A percentile compares a stretch with the other conserved stretches of the same genome.
Evolutionary conservation across 225 moss, liverwort and hornwort genomes (phyloP).

Genomic region (Takakia lepidozioides): DNA sequence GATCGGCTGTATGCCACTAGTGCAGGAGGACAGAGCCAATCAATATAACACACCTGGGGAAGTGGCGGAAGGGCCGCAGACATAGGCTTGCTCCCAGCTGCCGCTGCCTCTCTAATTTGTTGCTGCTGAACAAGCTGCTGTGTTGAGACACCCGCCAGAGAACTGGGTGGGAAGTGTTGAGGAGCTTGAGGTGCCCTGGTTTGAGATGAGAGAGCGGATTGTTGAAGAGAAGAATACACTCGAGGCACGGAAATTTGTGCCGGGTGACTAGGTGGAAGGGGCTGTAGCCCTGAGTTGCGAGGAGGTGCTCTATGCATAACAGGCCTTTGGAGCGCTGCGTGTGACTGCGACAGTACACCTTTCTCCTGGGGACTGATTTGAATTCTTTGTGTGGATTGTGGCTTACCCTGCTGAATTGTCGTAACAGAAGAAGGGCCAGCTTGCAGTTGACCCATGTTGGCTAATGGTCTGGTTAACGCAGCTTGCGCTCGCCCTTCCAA

Average conservation of each 20-base stretch:
- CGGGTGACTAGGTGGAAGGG: conserved; percentile 25
- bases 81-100: conserved; percentile 34
- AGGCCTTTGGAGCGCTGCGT: conserved; percentile 29
- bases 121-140: conserved; percentile 36
- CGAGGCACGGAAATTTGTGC: conserved; percentile 27
- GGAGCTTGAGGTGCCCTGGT: conserved; percentile 34
- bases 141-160: conserved; percentile 7
- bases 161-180: conserved; percentile 18
- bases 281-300: conserved; percentile 25
- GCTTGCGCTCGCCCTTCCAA: conserved; percentile 38
- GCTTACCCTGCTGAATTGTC: conserved; percentile 30
- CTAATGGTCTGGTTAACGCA: conserved; percentile 40
- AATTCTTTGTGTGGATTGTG: conserved; percentile 28
- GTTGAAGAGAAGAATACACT: conserved; percentile 28
- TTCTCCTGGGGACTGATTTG: conserved; percentile 39
- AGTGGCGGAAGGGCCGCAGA: conserved; percentile 16
- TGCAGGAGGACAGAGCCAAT: neutral
- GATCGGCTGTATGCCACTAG: neutral
- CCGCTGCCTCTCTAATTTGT: conserved; percentile 29
- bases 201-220: conserved; percentile 25
- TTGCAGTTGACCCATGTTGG: conserved; percentile 37
- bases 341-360: conserved; percentile 10
- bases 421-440: conserved; percentile 17
- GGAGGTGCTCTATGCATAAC: conserved; percentile 35
- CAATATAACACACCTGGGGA: neutral